These are phyloP conservation scores for Wickerhamiella infanticola DNA, from an alignment of 1,139 yeast species.

Conservation along the genomic window DNA sequence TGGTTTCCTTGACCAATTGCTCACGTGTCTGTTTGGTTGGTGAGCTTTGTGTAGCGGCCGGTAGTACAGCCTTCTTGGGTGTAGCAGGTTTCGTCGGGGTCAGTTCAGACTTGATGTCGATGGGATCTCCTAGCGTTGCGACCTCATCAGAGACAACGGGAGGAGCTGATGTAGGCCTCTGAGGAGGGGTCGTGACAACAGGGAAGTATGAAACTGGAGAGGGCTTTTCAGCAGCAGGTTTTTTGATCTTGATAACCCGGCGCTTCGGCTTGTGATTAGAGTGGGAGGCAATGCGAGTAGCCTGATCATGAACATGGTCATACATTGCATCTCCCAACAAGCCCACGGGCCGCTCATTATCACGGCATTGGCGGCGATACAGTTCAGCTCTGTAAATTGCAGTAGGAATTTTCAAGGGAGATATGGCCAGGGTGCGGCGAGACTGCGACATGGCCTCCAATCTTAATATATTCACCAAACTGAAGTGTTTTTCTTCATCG, in stretches of 20 bases:
- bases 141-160: neutral
- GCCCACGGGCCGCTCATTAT: slow-evolving; percentile 5
- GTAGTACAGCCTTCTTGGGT: neutral
- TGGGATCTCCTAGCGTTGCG: neutral
- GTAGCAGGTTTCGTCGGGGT: neutral
- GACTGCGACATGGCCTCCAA: slow-evolving; percentile 57
- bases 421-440: slow-evolving; percentile 61
- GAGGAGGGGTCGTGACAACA: neutral
- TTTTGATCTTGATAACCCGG: slow-evolving; percentile 19
- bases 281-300: neutral
- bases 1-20: neutral
- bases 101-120: neutral
- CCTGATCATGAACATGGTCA: slow-evolving; percentile 8
- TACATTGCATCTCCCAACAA: slow-evolving; percentile 6
- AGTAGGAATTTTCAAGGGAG: slow-evolving; percentile 42
- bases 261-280: slow-evolving; percentile 18
- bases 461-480: slow-evolving; percentile 56
- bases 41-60: neutral
- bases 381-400: slow-evolving; percentile 37
- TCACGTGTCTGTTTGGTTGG: neutral
- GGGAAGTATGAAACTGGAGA: neutral
- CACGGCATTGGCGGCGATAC: slow-evolving; percentile 6
- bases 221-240: neutral
- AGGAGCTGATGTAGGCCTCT: slow-evolving; percentile 1
- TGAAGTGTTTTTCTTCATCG: slow-evolving; percentile 39